Evolutionary conservation across 192 early-diverging fungal species (phyloP).

Genomic region (Gaertneriomyces semiglobifer): DNA sequence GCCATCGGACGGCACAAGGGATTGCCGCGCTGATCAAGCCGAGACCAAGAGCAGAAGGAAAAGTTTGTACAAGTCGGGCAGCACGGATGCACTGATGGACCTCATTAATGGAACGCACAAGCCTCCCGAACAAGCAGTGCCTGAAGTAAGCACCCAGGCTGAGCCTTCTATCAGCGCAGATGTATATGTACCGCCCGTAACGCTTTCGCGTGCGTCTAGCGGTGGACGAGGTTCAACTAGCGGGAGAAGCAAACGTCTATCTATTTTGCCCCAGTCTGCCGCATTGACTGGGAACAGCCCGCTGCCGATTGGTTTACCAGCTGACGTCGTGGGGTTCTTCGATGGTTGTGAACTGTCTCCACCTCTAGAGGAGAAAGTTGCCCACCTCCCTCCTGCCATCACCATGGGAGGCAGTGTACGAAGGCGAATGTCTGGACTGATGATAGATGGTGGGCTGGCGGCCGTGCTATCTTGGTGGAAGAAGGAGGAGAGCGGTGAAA

Average conservation of each 20-base stretch:
- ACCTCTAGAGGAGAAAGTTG: not conserved
- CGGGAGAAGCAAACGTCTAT: not conserved
- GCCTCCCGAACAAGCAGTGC: not conserved
- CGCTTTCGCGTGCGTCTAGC: not conserved
- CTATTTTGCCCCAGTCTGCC: not conserved
- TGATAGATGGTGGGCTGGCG: conserved; percentile 10
- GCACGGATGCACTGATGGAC: conserved; percentile 1
- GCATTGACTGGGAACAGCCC: not conserved
- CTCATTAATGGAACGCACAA: not conserved
- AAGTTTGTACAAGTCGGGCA: not conserved
- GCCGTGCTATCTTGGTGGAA: conserved; percentile 26
- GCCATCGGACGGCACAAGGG: conserved; percentile 13
- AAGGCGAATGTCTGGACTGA: conserved; percentile 6
- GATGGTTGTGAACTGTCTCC: not conserved
- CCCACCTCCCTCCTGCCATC: conserved; percentile 3
- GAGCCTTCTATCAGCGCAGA: not conserved
- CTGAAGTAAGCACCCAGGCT: not conserved
- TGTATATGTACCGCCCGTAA: not conserved
- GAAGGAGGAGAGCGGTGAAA: conserved; percentile 17
- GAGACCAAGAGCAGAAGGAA: not conserved
- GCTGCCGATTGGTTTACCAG: not conserved
- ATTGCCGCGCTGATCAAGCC: not conserved
- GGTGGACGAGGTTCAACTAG: not conserved
- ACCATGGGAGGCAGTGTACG: conserved; percentile 8
- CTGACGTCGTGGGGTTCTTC: conserved; percentile 1